Percentiles rank a stretch among this genome's conserved stretches.
Evolutionary conservation across 1,284 basidiomycete genomes (phyloP).

Genomic region (Heimioporus retisporus): DNA sequence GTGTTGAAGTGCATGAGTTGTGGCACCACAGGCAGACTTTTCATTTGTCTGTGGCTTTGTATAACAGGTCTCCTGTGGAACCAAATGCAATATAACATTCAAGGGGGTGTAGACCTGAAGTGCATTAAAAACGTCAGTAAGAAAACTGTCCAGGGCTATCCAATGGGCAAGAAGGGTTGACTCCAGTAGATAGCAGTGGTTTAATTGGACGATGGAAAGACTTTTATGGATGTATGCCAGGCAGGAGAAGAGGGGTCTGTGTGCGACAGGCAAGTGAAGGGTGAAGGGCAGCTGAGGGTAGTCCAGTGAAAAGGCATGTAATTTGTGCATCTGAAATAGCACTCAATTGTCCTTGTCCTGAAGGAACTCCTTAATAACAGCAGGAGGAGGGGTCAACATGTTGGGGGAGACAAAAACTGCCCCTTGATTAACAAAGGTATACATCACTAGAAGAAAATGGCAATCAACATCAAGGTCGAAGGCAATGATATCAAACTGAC

Average conservation of each 20-base stretch:
- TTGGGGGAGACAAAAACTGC: too few relatives aligned
- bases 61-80: slow-evolving; percentile 7
- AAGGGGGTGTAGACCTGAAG: slow-evolving; percentile 1
- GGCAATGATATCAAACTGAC: too few relatives aligned
- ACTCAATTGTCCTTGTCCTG: too few relatives aligned
- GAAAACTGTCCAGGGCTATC: slow-evolving; percentile 11
- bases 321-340: background rate
- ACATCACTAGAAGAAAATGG: too few relatives aligned
- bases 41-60: background rate
- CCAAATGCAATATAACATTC: slow-evolving; percentile 10
- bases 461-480: too few relatives aligned
- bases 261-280: background rate
- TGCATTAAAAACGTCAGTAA: slow-evolving; percentile 8
- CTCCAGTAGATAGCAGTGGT: slow-evolving; percentile 4
- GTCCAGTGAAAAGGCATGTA: slow-evolving; percentile 5
- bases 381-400: too few relatives aligned
- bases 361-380: too few relatives aligned
- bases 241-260: slow-evolving; percentile 18
- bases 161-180: slow-evolving; percentile 7
- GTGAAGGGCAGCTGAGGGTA: slow-evolving; percentile 14
- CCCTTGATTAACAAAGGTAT: too few relatives aligned
- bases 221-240: slow-evolving; percentile 8
- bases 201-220: background rate
- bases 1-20: slow-evolving; percentile 3
- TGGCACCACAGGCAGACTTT: slow-evolving; percentile 10